These are phyloP conservation scores for Emergomyces africanus DNA, from an alignment of 2,329 filamentous ascomycete species.

Conservation along the genomic window DNA sequence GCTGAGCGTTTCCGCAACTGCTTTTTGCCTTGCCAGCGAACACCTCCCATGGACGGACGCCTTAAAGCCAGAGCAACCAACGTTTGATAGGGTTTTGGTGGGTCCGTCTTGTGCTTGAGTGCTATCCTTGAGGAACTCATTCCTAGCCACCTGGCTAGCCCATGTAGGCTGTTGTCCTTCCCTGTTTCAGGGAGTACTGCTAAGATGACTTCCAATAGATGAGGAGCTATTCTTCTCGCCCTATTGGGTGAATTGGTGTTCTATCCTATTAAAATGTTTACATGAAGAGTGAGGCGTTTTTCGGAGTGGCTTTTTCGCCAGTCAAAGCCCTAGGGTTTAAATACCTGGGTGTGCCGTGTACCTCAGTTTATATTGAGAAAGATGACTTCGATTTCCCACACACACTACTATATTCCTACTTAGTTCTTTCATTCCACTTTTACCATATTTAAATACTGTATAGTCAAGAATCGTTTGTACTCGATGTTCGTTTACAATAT, in stretches of 20 bases:
- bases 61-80: neutral
- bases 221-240: neutral
- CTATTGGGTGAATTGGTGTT: neutral
- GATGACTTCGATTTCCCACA: neutral
- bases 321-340: too few relatives aligned
- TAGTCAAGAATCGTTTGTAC: neutral
- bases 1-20: neutral
- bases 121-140: neutral
- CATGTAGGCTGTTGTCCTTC: neutral
- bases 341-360: neutral
- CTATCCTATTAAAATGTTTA: neutral
- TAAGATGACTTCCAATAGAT: neutral
- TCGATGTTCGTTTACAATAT: neutral
- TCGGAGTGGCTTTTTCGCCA: neutral
- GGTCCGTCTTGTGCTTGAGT: neutral
- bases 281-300: neutral
- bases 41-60: neutral
- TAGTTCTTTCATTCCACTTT: neutral
- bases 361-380: neutral
- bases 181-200: neutral
- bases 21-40: neutral
- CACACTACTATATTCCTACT: neutral
- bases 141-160: neutral
- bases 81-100: neutral
- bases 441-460: neutral